These are phyloP conservation scores for Marsdenia floribunda DNA, from an alignment of 257 asterid species.

Conservation along the genomic window DNA sequence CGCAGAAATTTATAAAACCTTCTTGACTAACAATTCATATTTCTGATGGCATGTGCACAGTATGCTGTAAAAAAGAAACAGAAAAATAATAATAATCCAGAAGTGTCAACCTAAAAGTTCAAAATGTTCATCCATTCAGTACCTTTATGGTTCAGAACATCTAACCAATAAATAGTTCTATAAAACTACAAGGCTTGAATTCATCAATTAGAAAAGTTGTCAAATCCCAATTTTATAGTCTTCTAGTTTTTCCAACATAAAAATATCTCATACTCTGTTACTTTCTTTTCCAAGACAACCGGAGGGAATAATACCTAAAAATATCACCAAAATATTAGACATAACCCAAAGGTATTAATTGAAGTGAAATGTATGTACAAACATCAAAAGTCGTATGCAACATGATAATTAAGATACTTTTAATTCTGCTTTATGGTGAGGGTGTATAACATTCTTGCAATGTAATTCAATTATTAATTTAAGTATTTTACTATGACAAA, in stretches of 20 bases:
- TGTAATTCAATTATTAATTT: not conserved
- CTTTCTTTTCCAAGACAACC: not conserved
- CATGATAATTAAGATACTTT: not conserved
- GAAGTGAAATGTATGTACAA: not conserved
- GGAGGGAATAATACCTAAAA: not conserved
- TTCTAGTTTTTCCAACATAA: not conserved
- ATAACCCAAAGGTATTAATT: not conserved
- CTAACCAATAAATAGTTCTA: not conserved
- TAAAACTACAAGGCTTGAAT: not conserved
- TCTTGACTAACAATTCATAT: not conserved
- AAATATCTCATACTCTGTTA: not conserved
- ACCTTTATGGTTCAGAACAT: not conserved
- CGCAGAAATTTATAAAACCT: not conserved
- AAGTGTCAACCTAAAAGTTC: not conserved
- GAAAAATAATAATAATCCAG: not conserved
- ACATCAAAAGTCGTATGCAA: not conserved
- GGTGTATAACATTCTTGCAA: not conserved
- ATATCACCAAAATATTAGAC: not conserved
- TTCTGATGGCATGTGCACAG: not conserved
- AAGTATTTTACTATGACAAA: not conserved
- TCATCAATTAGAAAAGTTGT: not conserved
- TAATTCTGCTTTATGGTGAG: not conserved
- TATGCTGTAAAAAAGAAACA: not conserved
- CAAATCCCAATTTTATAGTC: not conserved
- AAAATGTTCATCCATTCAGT: not conserved